phyloP scores from a whole-genome alignment of 106 monocot species.

The Allium fistulosum region DNA sequence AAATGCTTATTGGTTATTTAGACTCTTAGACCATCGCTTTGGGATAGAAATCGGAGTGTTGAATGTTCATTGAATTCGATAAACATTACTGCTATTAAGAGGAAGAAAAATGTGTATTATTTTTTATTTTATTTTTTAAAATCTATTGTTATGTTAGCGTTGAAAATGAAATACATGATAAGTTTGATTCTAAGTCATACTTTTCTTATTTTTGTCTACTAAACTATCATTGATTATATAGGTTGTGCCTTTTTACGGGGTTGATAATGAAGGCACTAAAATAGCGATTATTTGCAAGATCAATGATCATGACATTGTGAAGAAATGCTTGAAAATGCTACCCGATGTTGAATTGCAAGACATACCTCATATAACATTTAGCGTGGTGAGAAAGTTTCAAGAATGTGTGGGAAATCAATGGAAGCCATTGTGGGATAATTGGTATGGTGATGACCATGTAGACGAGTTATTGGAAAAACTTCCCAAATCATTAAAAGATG shows the following conservation, averaged over 20 bases:
- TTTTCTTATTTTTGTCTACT: neutral
- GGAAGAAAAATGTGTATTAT: too few relatives aligned
- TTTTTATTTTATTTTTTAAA: too few relatives aligned
- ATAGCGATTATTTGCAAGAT: constrained; percentile 35
- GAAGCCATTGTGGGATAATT: constrained; percentile 45
- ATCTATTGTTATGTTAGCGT: too few relatives aligned
- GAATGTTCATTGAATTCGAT: too few relatives aligned
- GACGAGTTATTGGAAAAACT: constrained; percentile 48
- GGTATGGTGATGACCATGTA: constrained; percentile 52
- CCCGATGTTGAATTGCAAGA: constrained; percentile 43
- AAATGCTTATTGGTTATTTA: too few relatives aligned
- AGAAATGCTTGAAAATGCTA: constrained; percentile 54
- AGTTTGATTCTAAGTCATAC: neutral
- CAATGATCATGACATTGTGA: constrained; percentile 44
- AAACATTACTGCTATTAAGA: too few relatives aligned
- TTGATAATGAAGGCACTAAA: constrained; percentile 43
- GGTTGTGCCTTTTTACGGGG: constrained; percentile 31
- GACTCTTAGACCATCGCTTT: too few relatives aligned
- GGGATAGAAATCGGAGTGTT: too few relatives aligned
- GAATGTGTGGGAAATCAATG: constrained; percentile 26
- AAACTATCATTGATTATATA: constrained; percentile 5
- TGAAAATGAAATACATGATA: too few relatives aligned
- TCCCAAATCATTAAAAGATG: constrained; percentile 38
- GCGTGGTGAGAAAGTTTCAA: constrained; percentile 57
- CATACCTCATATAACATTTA: constrained; percentile 61